Base-by-base conservation (phyloP, 768 basidiomycete species). In the Hericium rajendrae region DNA sequence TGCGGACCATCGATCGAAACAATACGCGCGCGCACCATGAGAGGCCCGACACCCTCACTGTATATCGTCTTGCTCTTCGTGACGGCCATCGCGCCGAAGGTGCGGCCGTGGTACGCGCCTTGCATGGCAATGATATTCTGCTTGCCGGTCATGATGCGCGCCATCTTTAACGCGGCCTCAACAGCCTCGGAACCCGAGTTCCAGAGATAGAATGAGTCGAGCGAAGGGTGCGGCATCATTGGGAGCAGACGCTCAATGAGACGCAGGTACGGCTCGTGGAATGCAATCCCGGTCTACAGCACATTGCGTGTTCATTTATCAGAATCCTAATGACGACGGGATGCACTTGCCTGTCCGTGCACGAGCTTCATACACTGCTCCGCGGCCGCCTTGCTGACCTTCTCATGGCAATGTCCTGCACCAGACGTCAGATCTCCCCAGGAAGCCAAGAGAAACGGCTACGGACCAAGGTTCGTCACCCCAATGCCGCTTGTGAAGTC, bases 121-220 rank as follows among this genome's bases (percentile, higher is more conserved):
- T 95, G 93, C 86, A 98, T 91, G 58, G 81, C 74, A 55, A 98
- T 91, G 59, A 98, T 80, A 68, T 95, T 93, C 68, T 92, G 91
- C 61, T 81, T 77, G 32, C 85, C 83, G 1, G 94, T 97, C 38
- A 85, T 73, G 24, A 70, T 67, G 38, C 94, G 81, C 3, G 90
- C 88, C 74, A 97, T 84, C 73, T 97, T 97, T 61, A 98, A 71
- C 2, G 92, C 79, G 0, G 84, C 91, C 71, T 97, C 94, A 48
- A 93, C 79, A 1, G 94, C 95, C 70, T 98, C 95, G 0, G 91
- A 86, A 2, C 95, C 95, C 2, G 93, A 94, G 74, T 91, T 97
- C 88, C 89, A 91, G 72, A 97, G 91, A 80, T 94, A 97, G 79
- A 97, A 97, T 24, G 91, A 91, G 69, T 95, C 88, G 37, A 98